Evolutionary conservation across 1,284 basidiomycete genomes (phyloP).

Genomic region (Wallemia hederae): DNA sequence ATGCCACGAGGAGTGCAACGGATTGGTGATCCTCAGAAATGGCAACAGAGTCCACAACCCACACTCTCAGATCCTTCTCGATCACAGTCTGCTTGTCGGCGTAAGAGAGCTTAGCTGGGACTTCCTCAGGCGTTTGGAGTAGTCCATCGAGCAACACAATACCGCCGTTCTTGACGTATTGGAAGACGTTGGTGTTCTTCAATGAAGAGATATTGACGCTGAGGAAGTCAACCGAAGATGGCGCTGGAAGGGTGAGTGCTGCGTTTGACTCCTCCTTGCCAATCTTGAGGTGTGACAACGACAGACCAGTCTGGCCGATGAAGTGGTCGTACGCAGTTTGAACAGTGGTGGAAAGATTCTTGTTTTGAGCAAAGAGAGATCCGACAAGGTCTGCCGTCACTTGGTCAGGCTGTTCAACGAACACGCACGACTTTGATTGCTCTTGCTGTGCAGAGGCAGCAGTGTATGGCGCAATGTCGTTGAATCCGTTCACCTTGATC

Average conservation of each 20-base stretch:
- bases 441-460: conserved; percentile 21
- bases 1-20: conserved; percentile 17
- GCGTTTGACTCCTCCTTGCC: conserved; percentile 1
- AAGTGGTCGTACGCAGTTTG: neutral
- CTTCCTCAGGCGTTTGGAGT: neutral
- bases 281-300: conserved; percentile 6
- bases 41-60: conserved; percentile 13
- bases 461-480: conserved; percentile 31
- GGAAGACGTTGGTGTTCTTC: conserved; percentile 15
- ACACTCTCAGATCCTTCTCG: conserved; percentile 17
- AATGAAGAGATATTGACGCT: conserved; percentile 17
- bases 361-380: conserved; percentile 8
- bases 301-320: conserved; percentile 6
- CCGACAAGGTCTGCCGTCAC: conserved; percentile 10
- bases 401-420: conserved; percentile 4
- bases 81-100: conserved; percentile 16
- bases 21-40: conserved; percentile 6
- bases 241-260: conserved; percentile 1
- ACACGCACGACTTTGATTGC: conserved; percentile 1
- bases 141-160: conserved; percentile 16
- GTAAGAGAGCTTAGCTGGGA: conserved; percentile 14
- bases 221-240: conserved; percentile 14
- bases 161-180: conserved; percentile 13
- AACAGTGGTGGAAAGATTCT: neutral
- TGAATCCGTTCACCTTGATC: conserved; percentile 33